Evolutionary conservation across 352 stramenopile species (phyloP), one percentile per base, ranked within the genome.

Genomic region (Globisporangium radiosum): DNA sequence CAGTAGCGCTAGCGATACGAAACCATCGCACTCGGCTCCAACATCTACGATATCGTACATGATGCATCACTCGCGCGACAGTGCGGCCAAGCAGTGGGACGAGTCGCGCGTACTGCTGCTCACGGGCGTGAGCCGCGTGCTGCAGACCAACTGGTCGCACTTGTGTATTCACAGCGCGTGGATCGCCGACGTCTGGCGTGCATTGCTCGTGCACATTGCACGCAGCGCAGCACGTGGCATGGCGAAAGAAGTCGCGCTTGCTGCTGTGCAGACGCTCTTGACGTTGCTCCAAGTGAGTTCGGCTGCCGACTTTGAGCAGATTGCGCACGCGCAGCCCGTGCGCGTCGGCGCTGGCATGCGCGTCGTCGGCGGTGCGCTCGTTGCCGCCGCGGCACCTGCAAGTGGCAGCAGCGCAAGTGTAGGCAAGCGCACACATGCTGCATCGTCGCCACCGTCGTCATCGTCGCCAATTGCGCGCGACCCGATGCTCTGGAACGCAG

Each of bases 1-100:
- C 7, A 54, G 50, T 14, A 44, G 15, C 13, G 6, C 33, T 25
- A 25, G 33, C 15, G 15, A 11, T 33, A 45, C 57, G 8, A 63
- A 9, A 7, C n/a, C 36, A 13, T 72, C 65, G 17, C 59, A 39
- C n/a, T 56, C 59, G 4, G 43, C 60, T 0, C 15, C 38, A 60
- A 51, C 13, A 67, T 81, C 89, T 36, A 84, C 95, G 57, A 82
- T 25, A 60, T 47, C 13, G 68, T 81, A 90, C 38, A 84, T 95
- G 57, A 82, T 99, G 56, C 97, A 99, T 63, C 96, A 99, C 64
- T 98, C 92, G 13, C 81, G 96, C 15, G 96, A 99, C 75, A 98
- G 87, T 43, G 78, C 78, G 0, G 85, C 91, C 39, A 99, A 99
- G 64, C 97, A 99, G 73, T 99, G 96, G 95, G 88, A 97, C 47